phyloP scores from a whole-genome alignment of 345 rosid genomes.

The Gossypium ekmanianum region DNA sequence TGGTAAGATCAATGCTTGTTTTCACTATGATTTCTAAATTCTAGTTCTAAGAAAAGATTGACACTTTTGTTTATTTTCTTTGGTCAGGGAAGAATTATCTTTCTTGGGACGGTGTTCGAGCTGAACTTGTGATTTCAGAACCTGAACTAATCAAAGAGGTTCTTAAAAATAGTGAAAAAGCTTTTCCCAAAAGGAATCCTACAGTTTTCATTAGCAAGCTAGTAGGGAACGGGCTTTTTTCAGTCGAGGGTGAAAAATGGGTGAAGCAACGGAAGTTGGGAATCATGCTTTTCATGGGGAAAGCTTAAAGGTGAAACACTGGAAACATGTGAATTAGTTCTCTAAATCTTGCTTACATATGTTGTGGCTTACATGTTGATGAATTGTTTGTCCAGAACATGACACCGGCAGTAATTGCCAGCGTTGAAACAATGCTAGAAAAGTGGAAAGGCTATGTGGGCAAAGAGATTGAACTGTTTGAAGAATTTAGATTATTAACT shows the following conservation, averaged over 20 bases:
- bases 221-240: conserved; percentile 32
- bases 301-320: conserved; percentile 29
- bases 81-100: conserved; percentile 33
- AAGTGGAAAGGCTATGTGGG: background rate
- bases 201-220: conserved; percentile 15
- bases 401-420: background rate
- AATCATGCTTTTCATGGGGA: conserved; percentile 43
- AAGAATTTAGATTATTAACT: background rate
- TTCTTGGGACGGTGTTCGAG: conserved; percentile 29
- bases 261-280: background rate
- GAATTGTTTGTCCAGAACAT: background rate
- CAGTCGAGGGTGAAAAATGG: conserved; percentile 38
- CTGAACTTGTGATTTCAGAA: conserved; percentile 36
- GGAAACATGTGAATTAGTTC: background rate
- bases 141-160: conserved; percentile 41
- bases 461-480: background rate
- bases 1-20: conserved; percentile 1
- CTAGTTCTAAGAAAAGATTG: background rate
- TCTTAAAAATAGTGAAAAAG: conserved; percentile 31
- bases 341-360: too few relatives aligned
- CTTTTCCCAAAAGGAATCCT: conserved; percentile 17
- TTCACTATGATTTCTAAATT: background rate
- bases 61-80: background rate
- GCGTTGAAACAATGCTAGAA: background rate
- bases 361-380: background rate